Evolutionary conservation across 139 green algal species (phyloP), one percentile per base, ranked within the genome.

Genomic region (Chlorella sorokiniana): DNA sequence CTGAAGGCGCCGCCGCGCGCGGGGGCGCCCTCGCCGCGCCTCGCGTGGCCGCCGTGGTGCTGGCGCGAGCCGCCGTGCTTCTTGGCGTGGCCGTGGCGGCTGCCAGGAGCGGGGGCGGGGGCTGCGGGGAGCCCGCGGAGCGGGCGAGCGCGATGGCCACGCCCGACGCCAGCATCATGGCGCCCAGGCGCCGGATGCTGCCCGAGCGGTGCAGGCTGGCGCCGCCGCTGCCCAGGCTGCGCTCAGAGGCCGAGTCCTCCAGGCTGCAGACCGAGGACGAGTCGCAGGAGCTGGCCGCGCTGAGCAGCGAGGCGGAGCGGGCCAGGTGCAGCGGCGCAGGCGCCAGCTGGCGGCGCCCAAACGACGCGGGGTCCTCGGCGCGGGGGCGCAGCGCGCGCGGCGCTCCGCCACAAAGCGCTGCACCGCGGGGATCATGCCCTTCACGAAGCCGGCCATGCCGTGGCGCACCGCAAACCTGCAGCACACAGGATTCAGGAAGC

Each of bases 371-470:
- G 73, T 91, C 87, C 41, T 71, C 27, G 8, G 77, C 37, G n/a
- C 54, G 72, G n/a, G 84, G 81, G 67, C 33, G 35, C 51, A 76
- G 18, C 86, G 86, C 72, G 81, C 48, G n/a, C 93, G 85, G 29
- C 93, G 84, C 29, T 83, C 81, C 2, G 82, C 83, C 20, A 94
- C 86, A 85, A 95, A 97, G 62, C 85, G 59, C 22, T 81, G 80
- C 56, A 93, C 87, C 23, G 84, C 84, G 35, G 86, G 84, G 14
- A 86, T 74, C 85, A 97, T 90, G 76, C 92, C 93, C 68, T 89
- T 90, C 9, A 98, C 85, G 78, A 98, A 98, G 83, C 93, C 90
- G 73, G 91, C 93, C 95, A 98, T 98, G 82, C 95, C 93, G 68
- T 91, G 85, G 42, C 84, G 85, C 20, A 95, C 89, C 16, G 89